Base-by-base conservation (phyloP, 164 flowering plant species). In the Malania oleifera region DNA sequence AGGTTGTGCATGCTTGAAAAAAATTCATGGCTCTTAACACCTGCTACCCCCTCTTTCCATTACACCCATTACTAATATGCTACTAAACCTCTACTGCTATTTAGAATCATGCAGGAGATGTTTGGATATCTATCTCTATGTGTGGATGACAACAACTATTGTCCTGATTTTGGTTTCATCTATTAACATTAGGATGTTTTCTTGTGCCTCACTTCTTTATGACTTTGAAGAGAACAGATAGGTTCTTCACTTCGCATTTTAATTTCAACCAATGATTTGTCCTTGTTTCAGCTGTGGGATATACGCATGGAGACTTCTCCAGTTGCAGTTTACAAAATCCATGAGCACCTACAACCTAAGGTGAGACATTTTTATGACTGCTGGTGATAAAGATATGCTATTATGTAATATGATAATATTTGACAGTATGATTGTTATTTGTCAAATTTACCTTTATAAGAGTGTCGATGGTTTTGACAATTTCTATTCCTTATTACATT, bases 301-400 rank as follows among this genome's bases (percentile, higher is more conserved):
- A 75, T 73, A 39, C 75, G 56, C 23, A 90, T 77, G 89, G 87
- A 82, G 26, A 53, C 80, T 35, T 65, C 79, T 19, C 92, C 97
- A 50, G 86, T 87, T 70, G 77, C 77, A 61, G 72, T 61, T 59
- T 87, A 70, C 63, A 81, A 80, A 70, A 67, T 85, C 57, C 97
- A 90, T 60, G 92, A 90, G 45, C 70, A 82, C 62, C 76, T 90
- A 28, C 79, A 77, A 20, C 84, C 95, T 25, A 87, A 80, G 87
- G 97, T 87, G 60, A 65, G 59, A 11, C 5, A 17, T n/a, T 22
- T 10, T 17, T 17, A 43, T 18, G 22, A n/a, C n/a, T n/a, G n/a
- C n/a, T n/a, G n/a, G 15, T 24, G 43, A 0, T 5, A 20, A 54
- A 24, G 17, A 54, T 35, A 23, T 0, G 8, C 1, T 9, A 3